A percentile compares a stretch with the other conserved stretches of the same genome.
Conservation (phyloP, 371 early-diverging fungal genomes). For the Chytridium lagenaria region DNA sequence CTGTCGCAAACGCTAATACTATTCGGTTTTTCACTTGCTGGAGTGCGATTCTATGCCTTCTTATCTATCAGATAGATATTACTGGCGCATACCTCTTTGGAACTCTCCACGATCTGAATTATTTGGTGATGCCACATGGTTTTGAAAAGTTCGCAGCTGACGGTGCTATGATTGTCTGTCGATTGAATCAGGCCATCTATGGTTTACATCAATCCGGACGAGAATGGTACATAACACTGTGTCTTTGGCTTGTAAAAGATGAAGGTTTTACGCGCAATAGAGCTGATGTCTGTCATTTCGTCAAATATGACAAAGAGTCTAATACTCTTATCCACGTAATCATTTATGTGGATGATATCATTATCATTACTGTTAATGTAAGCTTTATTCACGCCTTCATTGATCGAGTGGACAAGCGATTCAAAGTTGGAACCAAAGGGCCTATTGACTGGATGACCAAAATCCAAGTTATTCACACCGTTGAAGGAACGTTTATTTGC, state of each 20-base stretch:
- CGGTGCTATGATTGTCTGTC: conserved; percentile 15
- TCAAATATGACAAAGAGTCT: neutral
- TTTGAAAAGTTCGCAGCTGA: neutral
- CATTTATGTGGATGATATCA: conserved; percentile 26
- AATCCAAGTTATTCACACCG: neutral
- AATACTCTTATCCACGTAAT: neutral
- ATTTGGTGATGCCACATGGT: conserved; percentile 17
- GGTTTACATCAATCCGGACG: conserved; percentile 30
- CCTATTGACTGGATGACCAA: conserved; percentile 1
- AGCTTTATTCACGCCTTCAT: neutral
- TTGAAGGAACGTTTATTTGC: conserved; percentile 9
- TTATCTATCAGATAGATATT: conserved; percentile 3
- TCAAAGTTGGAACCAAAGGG: conserved; percentile 3
- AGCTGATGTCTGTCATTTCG: conserved; percentile 26
- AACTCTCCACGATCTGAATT: neutral
- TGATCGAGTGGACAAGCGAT: neutral
- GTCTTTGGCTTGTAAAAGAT: neutral
- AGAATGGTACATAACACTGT: conserved; percentile 18
- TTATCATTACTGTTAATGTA: conserved; percentile 2
- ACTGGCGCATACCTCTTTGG: conserved; percentile 1
- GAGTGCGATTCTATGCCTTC: neutral
- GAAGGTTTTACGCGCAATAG: conserved; percentile 12
- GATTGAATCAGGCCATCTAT: conserved; percentile 21
- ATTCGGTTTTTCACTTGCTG: neutral
- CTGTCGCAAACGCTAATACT: neutral